phyloP scores from a whole-genome alignment of 2,329 filamentous ascomycete species.

The Myriosclerotinia scirpicola region DNA sequence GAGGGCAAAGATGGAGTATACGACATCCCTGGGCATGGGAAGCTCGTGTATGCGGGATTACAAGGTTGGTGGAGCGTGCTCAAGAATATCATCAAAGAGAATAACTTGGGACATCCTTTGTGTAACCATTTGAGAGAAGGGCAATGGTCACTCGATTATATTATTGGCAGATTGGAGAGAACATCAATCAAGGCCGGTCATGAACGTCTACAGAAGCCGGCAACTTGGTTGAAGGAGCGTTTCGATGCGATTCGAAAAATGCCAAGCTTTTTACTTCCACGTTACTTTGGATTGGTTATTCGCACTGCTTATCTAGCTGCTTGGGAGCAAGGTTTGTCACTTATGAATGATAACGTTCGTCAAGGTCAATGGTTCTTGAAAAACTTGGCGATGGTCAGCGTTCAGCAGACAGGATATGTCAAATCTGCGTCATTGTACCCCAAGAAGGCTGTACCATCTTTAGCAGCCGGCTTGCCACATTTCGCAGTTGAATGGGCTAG shows the following conservation, averaged over 20 bases:
- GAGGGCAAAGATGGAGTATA: conserved; percentile 84
- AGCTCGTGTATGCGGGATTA: conserved; percentile 90
- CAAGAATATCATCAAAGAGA: conserved; percentile 79
- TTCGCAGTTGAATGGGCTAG: conserved; percentile 93
- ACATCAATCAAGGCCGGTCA: conserved; percentile 65
- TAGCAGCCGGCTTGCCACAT: conserved; percentile 91
- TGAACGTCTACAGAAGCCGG: conserved; percentile 61
- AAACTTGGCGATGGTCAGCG: conserved; percentile 83
- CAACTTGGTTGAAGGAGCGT: conserved; percentile 77
- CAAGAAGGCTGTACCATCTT: conserved; percentile 75
- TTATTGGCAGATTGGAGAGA: conserved; percentile 72
- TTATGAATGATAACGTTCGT: conserved; percentile 75
- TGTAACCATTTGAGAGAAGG: conserved; percentile 91
- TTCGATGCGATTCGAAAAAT: conserved; percentile 84
- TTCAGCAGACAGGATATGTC: conserved; percentile 86
- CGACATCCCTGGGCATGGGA: conserved; percentile 77
- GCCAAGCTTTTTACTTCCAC: conserved; percentile 84
- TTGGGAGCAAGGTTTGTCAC: conserved; percentile 71
- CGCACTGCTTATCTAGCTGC: conserved; percentile 86
- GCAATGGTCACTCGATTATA: conserved; percentile 90
- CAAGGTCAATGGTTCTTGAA: conserved; percentile 87
- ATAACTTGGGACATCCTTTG: conserved; percentile 88
- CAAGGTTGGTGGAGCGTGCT: conserved; percentile 98
- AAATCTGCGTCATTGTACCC: conserved; percentile 91
- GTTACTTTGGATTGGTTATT: conserved; percentile 89